phyloP scores from a whole-genome alignment of 2,329 filamentous ascomycete genomes.

The Trichoderma cornu-damae region DNA sequence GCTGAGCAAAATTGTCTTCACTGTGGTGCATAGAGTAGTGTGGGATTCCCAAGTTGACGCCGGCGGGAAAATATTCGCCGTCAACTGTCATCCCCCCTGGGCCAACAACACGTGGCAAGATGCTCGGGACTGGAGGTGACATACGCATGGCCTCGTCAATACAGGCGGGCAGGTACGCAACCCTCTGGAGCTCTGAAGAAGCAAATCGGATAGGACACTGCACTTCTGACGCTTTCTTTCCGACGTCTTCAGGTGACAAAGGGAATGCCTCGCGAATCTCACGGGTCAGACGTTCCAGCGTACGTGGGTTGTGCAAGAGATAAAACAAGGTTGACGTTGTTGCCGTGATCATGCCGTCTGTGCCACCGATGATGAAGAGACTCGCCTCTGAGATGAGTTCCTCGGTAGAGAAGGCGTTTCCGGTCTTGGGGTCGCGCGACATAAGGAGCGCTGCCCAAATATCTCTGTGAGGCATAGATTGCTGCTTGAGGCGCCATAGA shows the following conservation, averaged over 20 bases:
- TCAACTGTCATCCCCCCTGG: conserved; percentile 17
- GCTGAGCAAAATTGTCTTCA: conserved; percentile 17
- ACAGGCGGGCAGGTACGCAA: conserved; percentile 19
- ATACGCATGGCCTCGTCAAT: conserved; percentile 22
- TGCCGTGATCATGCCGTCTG: conserved; percentile 18
- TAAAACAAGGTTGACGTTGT: conserved; percentile 18
- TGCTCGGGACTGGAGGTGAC: conserved; percentile 16
- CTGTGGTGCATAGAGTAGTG: conserved; percentile 19
- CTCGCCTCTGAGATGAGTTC: conserved; percentile 20
- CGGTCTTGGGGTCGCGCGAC: conserved; percentile 20
- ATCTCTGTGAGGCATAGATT: conserved; percentile 14
- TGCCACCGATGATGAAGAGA: conserved; percentile 19
- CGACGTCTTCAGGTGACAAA: not conserved
- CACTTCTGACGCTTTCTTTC: conserved; percentile 2
- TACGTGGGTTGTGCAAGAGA: conserved; percentile 16
- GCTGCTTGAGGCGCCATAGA: conserved; percentile 14
- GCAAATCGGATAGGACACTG: conserved; percentile 18
- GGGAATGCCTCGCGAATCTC: conserved; percentile 19
- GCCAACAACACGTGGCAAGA: conserved; percentile 15
- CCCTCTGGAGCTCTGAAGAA: conserved; percentile 11
- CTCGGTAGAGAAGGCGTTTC: conserved; percentile 10
- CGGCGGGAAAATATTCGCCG: conserved; percentile 20
- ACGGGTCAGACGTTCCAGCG: conserved; percentile 13
- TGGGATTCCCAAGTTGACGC: conserved; percentile 18
- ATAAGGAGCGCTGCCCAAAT: conserved; percentile 20